phyloP scores from a whole-genome alignment of 768 basidiomycete genomes.

The Tricholoma terreum region DNA sequence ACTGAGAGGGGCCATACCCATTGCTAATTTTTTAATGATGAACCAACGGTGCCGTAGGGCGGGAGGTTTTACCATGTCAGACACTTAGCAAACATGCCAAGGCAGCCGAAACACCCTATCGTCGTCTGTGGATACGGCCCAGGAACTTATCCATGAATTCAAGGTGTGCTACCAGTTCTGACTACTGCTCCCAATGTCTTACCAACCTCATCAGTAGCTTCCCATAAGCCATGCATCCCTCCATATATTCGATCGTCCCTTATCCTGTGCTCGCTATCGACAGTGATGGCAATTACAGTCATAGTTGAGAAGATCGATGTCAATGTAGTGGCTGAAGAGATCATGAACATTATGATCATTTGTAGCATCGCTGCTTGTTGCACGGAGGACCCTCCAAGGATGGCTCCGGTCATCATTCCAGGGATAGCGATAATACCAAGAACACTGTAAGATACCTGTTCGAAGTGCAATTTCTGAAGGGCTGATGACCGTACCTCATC shows the following conservation, averaged over 20 bases:
- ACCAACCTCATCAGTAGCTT: slow-evolving; percentile 15
- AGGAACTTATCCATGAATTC: too few relatives aligned
- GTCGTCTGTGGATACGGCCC: too few relatives aligned
- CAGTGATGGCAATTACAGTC: slow-evolving; percentile 55
- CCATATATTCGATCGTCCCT: slow-evolving; percentile 60
- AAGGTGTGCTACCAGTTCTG: too few relatives aligned
- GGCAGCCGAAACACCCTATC: too few relatives aligned
- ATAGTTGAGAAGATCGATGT: slow-evolving; percentile 64
- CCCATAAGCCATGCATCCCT: slow-evolving; percentile 24
- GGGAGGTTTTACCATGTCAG: too few relatives aligned
- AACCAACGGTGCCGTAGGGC: too few relatives aligned
- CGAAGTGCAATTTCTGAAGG: neutral
- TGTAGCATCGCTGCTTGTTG: slow-evolving; percentile 83
- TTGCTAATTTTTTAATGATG: too few relatives aligned
- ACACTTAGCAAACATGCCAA: too few relatives aligned
- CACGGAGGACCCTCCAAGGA: slow-evolving; percentile 82
- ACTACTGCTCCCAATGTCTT: slow-evolving; percentile 4
- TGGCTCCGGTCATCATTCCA: slow-evolving; percentile 92
- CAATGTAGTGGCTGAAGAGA: slow-evolving; percentile 72
- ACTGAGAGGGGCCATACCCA: too few relatives aligned
- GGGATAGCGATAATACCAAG: slow-evolving; percentile 77
- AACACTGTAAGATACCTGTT: slow-evolving; percentile 40
- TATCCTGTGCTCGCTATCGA: slow-evolving; percentile 67
- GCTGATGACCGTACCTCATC: slow-evolving; percentile 58
- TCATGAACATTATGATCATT: slow-evolving; percentile 96